Base-by-base conservation (phyloP, 768 basidiomycete species). In the Tylopilus balloui region DNA sequence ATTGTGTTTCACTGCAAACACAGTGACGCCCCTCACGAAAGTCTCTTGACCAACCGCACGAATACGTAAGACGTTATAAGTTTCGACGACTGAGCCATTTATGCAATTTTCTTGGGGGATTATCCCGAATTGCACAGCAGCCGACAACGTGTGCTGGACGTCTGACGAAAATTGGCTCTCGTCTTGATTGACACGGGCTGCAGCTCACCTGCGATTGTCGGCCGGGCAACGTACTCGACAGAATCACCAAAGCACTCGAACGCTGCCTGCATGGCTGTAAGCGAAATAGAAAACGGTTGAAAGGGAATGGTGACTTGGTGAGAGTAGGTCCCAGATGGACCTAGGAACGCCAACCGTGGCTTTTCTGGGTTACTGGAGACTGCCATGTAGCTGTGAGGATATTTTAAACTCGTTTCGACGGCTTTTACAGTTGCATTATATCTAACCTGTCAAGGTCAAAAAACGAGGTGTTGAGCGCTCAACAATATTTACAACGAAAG, bases 61-160 rank as follows among this genome's bases (percentile, higher is more conserved):
- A n/a, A 51, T 54, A 21, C 83, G 81, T 40, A 90, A 67, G 28
- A 70, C 53, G 58, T 88, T 83, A 59, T 86, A 89, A 1, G 86
- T 86, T 64, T 92, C 88, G 19, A 79, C 68, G 7, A 92, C 88
- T 15, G 70, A 72, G 11, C 88, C 88, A 55, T 82, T 84, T 29
- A 80, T 84, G 14, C 81, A 81, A 57, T 92, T 92, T 66, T 92
- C 88, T 63, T 87, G 84, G 19, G 88, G 88, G 24, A 90, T 72
- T n/a, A 91, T 73, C 21, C 78, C 88, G 41, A 80, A 72, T 27
- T 70, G 66, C 13, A 68, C 60, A 6, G 61, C 62, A 11, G 69
- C 48, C 6, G 78, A 74, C 34, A 90, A 64, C 15, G 75, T 65
- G 37, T 73, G 62, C 51, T 85, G 82, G 20, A 84, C 80, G 50